Conservation (phyloP, 805 yeast genomes). For the Starmerella apicola region DNA sequence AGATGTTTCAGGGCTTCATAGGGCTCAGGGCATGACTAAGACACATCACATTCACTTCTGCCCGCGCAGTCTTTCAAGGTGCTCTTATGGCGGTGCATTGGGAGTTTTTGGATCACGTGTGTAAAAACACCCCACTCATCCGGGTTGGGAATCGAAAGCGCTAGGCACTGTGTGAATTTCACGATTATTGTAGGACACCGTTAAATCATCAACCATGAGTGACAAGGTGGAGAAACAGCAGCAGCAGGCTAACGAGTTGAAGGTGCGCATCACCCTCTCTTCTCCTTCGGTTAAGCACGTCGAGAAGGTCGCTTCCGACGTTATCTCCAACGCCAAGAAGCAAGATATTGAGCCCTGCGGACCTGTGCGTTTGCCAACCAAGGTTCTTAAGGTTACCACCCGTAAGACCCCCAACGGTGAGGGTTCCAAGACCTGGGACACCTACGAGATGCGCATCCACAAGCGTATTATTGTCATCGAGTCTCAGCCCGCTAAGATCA, state of each 20-base stretch:
- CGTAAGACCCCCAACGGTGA: slow-evolving; percentile 99
- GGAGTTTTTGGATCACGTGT: no score
- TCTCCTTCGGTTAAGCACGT: slow-evolving; percentile 97
- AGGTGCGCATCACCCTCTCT: slow-evolving; percentile 97
- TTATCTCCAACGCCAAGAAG: slow-evolving; percentile 75
- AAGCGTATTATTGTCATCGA: slow-evolving; percentile 97
- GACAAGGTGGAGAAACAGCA: slow-evolving; percentile 60
- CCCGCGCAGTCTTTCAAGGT: no score
- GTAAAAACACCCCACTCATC: slow-evolving; percentile 4
- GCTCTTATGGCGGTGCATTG: no score
- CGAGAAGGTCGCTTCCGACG: slow-evolving; percentile 88
- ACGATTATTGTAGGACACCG: background rate
- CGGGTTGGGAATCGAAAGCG: background rate
- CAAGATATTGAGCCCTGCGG: slow-evolving; percentile 81
- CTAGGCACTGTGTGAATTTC: slow-evolving; percentile 1
- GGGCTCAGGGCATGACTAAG: no score
- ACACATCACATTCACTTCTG: no score
- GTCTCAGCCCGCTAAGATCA: slow-evolving; percentile 88
- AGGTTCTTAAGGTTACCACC: slow-evolving; percentile 94
- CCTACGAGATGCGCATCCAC: slow-evolving; percentile 99
- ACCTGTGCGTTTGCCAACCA: slow-evolving; percentile 99
- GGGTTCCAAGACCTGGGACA: slow-evolving; percentile 99
- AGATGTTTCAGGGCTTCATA: no score
- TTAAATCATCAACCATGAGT: slow-evolving; percentile 24
- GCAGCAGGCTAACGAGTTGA: slow-evolving; percentile 74